Evolutionary conservation across 345 rosid genomes (phyloP).

Genomic region (Populus ilicifolia): DNA sequence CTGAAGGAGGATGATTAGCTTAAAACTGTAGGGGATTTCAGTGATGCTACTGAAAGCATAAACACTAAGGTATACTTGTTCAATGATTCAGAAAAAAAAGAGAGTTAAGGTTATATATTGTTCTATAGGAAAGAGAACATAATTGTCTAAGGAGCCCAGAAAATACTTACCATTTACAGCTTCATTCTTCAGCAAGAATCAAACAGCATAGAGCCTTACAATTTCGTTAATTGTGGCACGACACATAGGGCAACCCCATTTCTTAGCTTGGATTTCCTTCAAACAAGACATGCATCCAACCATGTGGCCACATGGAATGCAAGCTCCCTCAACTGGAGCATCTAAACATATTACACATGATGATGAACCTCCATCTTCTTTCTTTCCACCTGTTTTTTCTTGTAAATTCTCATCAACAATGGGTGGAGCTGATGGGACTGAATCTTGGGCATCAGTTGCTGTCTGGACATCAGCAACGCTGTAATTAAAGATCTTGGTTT

Average conservation of each 20-base stretch:
- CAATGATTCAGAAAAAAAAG: neutral
- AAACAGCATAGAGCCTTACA: conserved; percentile 68
- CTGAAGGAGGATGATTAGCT: neutral
- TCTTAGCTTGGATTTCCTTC: conserved; percentile 72
- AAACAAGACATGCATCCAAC: conserved; percentile 95
- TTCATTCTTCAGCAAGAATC: conserved; percentile 18
- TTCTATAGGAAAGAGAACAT: neutral
- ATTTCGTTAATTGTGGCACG: conserved; percentile 81
- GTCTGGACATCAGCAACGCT: conserved; percentile 11
- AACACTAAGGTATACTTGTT: neutral
- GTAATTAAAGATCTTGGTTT: conserved; percentile 10
- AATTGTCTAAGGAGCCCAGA: neutral
- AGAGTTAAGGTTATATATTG: neutral
- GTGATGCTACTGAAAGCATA: neutral
- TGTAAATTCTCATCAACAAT: conserved; percentile 29
- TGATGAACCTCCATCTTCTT: conserved; percentile 44
- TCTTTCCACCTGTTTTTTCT: conserved; percentile 29
- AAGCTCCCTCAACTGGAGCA: conserved; percentile 89
- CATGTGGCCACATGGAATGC: conserved; percentile 98
- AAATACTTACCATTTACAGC: conserved; percentile 5
- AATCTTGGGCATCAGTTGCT: conserved; percentile 22
- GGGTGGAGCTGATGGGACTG: conserved; percentile 68
- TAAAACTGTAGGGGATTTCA: neutral
- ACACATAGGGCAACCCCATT: conserved; percentile 94
- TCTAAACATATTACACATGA: conserved; percentile 79